Conservation (phyloP, 805 yeast species). For the Lipomyces yamadae region DNA sequence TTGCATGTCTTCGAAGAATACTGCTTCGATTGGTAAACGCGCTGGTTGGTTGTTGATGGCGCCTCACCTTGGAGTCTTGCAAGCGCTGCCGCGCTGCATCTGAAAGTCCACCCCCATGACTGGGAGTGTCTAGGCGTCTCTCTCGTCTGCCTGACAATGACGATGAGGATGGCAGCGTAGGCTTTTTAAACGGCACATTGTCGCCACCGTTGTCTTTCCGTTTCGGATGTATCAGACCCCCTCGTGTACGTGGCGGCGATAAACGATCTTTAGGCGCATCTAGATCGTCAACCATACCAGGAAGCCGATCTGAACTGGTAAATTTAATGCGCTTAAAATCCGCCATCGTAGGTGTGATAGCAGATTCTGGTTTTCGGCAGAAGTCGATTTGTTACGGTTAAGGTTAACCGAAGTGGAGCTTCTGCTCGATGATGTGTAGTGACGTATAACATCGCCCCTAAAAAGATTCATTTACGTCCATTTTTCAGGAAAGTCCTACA, state of each 20-base stretch:
- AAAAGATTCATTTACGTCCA: too few species aligned
- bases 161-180: conserved; percentile 18
- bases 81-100: conserved; percentile 29
- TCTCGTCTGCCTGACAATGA: conserved; percentile 14
- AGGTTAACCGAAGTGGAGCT: not conserved
- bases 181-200: conserved; percentile 19
- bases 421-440: not conserved
- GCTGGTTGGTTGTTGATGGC: conserved; percentile 4
- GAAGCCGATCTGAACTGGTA: conserved; percentile 25
- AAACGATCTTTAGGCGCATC: conserved; percentile 8
- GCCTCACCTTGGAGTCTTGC: conserved; percentile 17
- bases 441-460: not conserved
- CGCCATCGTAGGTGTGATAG: conserved; percentile 2
- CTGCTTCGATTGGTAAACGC: conserved; percentile 4
- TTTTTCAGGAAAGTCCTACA: too few species aligned
- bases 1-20: not conserved
- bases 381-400: not conserved
- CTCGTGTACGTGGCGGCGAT: conserved; percentile 15
- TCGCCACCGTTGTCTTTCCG: not conserved
- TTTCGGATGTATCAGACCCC: conserved; percentile 29
- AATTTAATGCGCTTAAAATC: conserved; percentile 23
- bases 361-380: not conserved
- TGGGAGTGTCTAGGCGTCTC: conserved; percentile 30
- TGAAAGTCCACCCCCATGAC: conserved; percentile 31
- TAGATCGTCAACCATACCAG: conserved; percentile 15